phyloP scores from a whole-genome alignment of 495 filamentous ascomycete species.

The Chlorociboria aeruginascens region DNA sequence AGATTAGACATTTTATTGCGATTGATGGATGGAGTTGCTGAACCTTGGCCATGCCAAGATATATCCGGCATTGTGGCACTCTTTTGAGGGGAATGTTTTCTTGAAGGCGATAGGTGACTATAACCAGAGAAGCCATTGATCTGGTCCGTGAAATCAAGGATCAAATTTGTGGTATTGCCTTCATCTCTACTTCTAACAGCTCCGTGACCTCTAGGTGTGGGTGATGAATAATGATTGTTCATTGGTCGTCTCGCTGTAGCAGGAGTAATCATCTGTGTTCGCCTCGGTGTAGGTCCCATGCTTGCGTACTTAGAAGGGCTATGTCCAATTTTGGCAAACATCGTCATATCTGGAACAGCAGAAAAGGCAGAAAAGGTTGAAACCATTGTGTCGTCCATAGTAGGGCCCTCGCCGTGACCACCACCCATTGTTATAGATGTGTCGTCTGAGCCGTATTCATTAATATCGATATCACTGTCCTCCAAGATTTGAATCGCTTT shows the following conservation, averaged over 20 bases:
- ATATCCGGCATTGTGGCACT: conserved; percentile 11
- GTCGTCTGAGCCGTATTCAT: conserved; percentile 7
- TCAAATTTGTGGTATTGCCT: conserved; percentile 49
- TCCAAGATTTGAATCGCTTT: conserved; percentile 41
- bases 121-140: conserved; percentile 38
- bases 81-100: conserved; percentile 31
- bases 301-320: conserved; percentile 33
- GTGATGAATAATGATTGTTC: conserved; percentile 10
- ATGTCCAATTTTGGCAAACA: conserved; percentile 59
- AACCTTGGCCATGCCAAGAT: conserved; percentile 1
- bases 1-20: conserved; percentile 39
- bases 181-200: conserved; percentile 24
- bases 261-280: conserved; percentile 12
- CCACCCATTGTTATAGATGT: conserved; percentile 5
- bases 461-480: conserved; percentile 18
- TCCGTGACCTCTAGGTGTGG: conserved; percentile 23
- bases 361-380: conserved; percentile 83
- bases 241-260: conserved; percentile 22
- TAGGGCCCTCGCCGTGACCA: conserved; percentile 23
- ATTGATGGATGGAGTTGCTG: conserved; percentile 12
- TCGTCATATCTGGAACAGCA: conserved; percentile 78
- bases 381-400: conserved; percentile 66
- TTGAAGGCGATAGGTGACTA: conserved; percentile 8
- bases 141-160: conserved; percentile 84
- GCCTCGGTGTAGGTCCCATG: conserved; percentile 16